phyloP scores from a whole-genome alignment of 1,139 yeast genomes.

The Ashbya aceris region DNA sequence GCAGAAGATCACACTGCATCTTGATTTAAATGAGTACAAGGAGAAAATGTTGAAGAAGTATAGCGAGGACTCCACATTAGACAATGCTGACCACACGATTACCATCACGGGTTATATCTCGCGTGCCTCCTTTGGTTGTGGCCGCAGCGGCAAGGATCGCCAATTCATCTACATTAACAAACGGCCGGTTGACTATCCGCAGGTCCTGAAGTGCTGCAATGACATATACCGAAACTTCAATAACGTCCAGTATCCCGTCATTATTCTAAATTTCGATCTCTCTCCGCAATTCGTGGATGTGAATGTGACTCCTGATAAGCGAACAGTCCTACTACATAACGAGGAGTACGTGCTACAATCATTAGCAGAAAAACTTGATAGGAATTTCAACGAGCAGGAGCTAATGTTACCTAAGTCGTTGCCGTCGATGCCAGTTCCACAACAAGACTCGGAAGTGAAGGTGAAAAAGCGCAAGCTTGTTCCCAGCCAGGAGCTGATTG shows the following conservation, averaged over 20 bases:
- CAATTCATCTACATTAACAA: conserved; percentile 66
- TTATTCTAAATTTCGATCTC: conserved; percentile 51
- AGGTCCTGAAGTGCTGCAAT: conserved; percentile 50
- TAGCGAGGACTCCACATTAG: conserved; percentile 12
- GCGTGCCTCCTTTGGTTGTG: conserved; percentile 67
- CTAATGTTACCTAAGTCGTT: conserved; percentile 28
- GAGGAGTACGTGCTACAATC: conserved; percentile 50
- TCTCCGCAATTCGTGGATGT: conserved; percentile 55
- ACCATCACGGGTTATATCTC: conserved; percentile 56
- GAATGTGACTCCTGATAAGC: conserved; percentile 86
- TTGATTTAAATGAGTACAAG: conserved; percentile 27
- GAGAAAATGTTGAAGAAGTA: conserved; percentile 13
- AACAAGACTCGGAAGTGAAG: neutral
- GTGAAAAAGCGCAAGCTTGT: neutral
- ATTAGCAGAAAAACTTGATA: conserved; percentile 35
- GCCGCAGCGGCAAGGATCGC: conserved; percentile 60
- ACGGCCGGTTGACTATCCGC: conserved; percentile 60
- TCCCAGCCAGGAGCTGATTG: neutral
- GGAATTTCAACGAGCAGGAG: conserved; percentile 40
- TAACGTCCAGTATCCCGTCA: conserved; percentile 64
- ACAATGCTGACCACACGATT: conserved; percentile 26
- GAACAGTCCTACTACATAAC: conserved; percentile 58
- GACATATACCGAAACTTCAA: conserved; percentile 68
- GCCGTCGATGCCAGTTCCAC: neutral
- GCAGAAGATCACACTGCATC: conserved; percentile 35